These are phyloP conservation scores for Phytophthora podocarpi DNA, from an alignment of 352 stramenopile genomes.

Conservation along the genomic window DNA sequence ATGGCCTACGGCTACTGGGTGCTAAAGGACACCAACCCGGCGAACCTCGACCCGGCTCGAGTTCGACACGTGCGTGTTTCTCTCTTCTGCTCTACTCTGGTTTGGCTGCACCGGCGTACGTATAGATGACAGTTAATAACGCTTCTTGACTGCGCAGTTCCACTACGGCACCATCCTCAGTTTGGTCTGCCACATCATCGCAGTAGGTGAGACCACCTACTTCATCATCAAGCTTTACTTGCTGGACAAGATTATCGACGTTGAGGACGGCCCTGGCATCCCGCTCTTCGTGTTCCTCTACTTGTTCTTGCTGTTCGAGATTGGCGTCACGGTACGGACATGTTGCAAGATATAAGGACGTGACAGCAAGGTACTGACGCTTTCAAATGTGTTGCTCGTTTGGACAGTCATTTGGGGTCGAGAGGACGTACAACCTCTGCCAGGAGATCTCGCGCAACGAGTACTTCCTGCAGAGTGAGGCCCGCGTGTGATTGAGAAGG, in stretches of 20 bases:
- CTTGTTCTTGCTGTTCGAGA: slow-evolving; percentile 54
- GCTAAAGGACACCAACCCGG: slow-evolving; percentile 51
- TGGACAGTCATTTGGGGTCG: slow-evolving; percentile 54
- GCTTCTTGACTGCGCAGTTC: slow-evolving; percentile 41
- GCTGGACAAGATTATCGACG: slow-evolving; percentile 55
- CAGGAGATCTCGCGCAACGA: slow-evolving; percentile 78
- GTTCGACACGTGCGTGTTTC: slow-evolving; percentile 31
- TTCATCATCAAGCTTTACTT: slow-evolving; percentile 62
- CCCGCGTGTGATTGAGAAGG: slow-evolving; percentile 22
- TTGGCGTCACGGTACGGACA: slow-evolving; percentile 62
- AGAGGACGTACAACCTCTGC: slow-evolving; percentile 59
- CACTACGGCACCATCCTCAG: slow-evolving; percentile 59
- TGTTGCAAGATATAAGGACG: no score
- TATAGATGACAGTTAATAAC: neutral
- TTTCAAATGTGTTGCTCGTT: neutral
- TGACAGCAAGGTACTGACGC: no score
- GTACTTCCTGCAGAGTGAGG: slow-evolving; percentile 54
- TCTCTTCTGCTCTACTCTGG: neutral
- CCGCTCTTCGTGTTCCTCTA: slow-evolving; percentile 74
- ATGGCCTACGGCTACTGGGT: slow-evolving; percentile 57
- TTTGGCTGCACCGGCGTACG: no score
- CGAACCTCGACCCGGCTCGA: slow-evolving; percentile 44
- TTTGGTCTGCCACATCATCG: slow-evolving; percentile 64
- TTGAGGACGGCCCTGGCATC: slow-evolving; percentile 37
- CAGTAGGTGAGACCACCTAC: slow-evolving; percentile 59